Base-by-base conservation (phyloP, 768 basidiomycete species). In the Lactarius indigo region DNA sequence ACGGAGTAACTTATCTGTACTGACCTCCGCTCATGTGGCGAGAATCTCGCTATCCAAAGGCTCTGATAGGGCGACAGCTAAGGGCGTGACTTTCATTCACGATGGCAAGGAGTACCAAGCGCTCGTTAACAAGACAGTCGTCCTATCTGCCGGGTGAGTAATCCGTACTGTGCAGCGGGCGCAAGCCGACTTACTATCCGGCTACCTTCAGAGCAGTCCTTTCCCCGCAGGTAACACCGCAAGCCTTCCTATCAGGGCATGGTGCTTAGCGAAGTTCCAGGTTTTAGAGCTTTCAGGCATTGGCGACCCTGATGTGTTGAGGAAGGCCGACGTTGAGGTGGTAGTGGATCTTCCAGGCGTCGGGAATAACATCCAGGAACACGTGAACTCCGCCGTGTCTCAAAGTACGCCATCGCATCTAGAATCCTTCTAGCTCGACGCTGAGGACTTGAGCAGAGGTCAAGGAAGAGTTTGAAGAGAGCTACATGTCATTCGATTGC, bases 211-310 rank as follows among this genome's bases (percentile, higher is more conserved):
- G 63, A 33, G 23, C 64, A 23, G 54, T 68, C 39, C 57, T 56
- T 55, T 68, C 69, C 10, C 69, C 69, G 1, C 67, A 68, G 64
- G 68, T 68, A 35, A 9, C 4, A 5, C 18, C 47, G 7, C 31
- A 7, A 30, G 7, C 5, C 35, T 9, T 37, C 26, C 26, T 30
- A 17, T 37, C 6, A 26, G 13, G 13, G 8, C 33, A 30, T 47
- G 26, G 12, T 28, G 18, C 59, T 60, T 56, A 44, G 47, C 57
- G 28, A 50, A 13, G 15, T 18, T 13, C 2, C 23, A 69, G 68
- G 42, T 70, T 23, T 58, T 70, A n/a, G 69, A 70, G 41, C 68
- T 70, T 18, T 70, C 69, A 17, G 69, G 69, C 3, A 70, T 70
- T 13, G 69, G 69, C 15, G 35, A 69, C 37, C 37, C 64, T 9